Evolutionary conservation across 2,329 filamentous ascomycete species (phyloP).

Genomic region (Nigrospora sphaerica): DNA sequence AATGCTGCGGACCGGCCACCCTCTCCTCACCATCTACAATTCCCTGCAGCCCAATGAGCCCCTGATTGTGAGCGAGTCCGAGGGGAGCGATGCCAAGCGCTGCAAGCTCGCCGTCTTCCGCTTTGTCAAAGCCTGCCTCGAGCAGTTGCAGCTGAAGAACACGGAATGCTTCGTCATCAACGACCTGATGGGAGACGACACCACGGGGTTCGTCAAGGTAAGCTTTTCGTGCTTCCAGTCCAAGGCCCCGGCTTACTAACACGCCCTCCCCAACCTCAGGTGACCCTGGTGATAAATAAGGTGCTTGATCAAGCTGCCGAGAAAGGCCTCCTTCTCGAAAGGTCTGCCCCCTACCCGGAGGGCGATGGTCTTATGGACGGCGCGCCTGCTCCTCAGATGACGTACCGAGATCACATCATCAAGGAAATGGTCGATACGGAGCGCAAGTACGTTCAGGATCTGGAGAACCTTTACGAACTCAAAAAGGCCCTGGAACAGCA

Average conservation of each 20-base stretch:
- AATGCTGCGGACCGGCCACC: conserved; percentile 74
- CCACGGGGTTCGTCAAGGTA: conserved; percentile 94
- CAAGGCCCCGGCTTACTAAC: neutral
- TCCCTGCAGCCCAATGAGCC: conserved; percentile 63
- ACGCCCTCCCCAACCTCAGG: conserved; percentile 33
- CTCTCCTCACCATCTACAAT: conserved; percentile 86
- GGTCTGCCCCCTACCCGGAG: conserved; percentile 46
- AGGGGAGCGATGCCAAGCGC: conserved; percentile 59
- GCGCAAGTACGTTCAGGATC: conserved; percentile 93
- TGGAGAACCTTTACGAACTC: conserved; percentile 87
- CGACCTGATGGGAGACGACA: conserved; percentile 89
- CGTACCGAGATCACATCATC: conserved; percentile 77
- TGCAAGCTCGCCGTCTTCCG: conserved; percentile 86
- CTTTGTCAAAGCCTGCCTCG: conserved; percentile 84
- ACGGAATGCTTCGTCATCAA: conserved; percentile 86
- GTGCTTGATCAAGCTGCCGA: conserved; percentile 82
- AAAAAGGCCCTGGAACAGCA: conserved; percentile 87
- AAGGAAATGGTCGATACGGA: conserved; percentile 91
- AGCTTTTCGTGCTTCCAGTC: conserved; percentile 7
- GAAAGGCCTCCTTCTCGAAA: conserved; percentile 63
- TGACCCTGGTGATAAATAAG: conserved; percentile 84
- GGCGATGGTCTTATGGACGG: conserved; percentile 37
- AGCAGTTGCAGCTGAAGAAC: conserved; percentile 70
- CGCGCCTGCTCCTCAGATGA: conserved; percentile 60
- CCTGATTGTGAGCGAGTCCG: conserved; percentile 59